Percentiles rank a stretch among this genome's conserved stretches.
phyloP scores from a whole-genome alignment of 805 yeast genomes.

The Tetrapisispora phaffii region DNA sequence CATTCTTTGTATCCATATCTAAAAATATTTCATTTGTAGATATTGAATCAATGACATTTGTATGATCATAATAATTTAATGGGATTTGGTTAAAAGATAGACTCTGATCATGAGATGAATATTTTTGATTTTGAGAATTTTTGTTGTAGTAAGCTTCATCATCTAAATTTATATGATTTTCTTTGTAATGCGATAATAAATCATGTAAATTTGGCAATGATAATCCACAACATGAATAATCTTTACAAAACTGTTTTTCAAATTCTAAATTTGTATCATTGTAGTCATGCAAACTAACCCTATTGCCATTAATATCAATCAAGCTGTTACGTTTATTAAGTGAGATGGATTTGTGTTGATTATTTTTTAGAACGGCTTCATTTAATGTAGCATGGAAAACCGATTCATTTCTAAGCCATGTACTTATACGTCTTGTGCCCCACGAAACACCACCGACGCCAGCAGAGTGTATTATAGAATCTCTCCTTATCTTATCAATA shows the following conservation, averaged over 20 bases:
- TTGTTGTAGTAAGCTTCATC: constrained; percentile 33
- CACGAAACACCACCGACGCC: constrained; percentile 97
- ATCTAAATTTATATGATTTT: constrained; percentile 61
- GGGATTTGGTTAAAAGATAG: not conserved
- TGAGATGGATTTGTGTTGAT: not conserved
- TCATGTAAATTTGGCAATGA: constrained; percentile 89
- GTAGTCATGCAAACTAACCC: not conserved
- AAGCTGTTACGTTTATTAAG: constrained; percentile 1
- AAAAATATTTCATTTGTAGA: constrained; percentile 88
- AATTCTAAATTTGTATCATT: constrained; percentile 48
- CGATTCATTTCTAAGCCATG: constrained; percentile 92
- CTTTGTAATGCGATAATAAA: constrained; percentile 87
- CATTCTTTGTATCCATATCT: constrained; percentile 12
- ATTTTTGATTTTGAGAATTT: not conserved
- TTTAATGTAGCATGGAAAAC: constrained; percentile 39
- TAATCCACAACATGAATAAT: constrained; percentile 93
- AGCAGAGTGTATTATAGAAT: constrained; percentile 88
- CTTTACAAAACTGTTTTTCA: constrained; percentile 88
- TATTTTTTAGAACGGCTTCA: constrained; percentile 2
- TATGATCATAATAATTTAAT: not conserved
- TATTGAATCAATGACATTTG: constrained; percentile 52
- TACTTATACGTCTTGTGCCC: constrained; percentile 92
- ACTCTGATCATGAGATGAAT: not conserved
- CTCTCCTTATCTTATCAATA: constrained; percentile 57
- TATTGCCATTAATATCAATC: constrained; percentile 1